Evolutionary conservation across 2,329 filamentous ascomycete species (phyloP), one percentile per base, ranked within the genome.

Genomic region (Rosellinia necatrix): DNA sequence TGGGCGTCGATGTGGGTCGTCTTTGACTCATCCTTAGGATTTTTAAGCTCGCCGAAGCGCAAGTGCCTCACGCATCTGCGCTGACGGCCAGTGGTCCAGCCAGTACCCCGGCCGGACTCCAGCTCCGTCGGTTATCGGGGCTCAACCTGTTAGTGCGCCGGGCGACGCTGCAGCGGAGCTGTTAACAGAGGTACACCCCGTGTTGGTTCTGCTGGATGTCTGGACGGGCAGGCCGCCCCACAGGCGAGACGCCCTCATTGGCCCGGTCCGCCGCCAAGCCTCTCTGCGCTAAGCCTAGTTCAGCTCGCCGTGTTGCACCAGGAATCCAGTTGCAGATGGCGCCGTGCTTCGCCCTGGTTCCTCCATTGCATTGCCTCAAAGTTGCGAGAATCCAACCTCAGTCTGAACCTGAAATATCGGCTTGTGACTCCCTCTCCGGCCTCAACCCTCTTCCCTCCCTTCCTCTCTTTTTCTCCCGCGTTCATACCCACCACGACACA

Each of bases 341-440:
- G 56, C 53, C 50, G 37, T 44, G 64, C 63, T 65, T 50, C 44
- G 46, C 52, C 61, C 56, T 57, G 55, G 61, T 57, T 60, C 60
- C 65, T 64, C 59, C 64, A 66, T 67, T 65, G 66, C 67, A 60
- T 50, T 51, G 55, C 61, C 53, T 59, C 58, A 19, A 51, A 41
- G 35, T 42, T 25, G 49, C 43, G 53, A 60, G 24, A 57, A 61
- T 65, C 38, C 51, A 51, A 50, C 62, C 58, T 59, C 47, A 64
- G 53, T 55, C 58, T 57, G 46, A 53, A 60, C 60, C 57, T 71
- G 67, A 72, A 70, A 72, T 71, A 72, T 68, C 68, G 60, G 51
- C 60, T 57, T 37, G 55, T 71, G 68, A 70, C 69, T 71, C 69
- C 68, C 67, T 67, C 66, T 64, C 68, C 62, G 55, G 29, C 53